These are phyloP conservation scores for Chrysoporthe austroafricana DNA, from an alignment of 2,329 filamentous ascomycete genomes.

Conservation along the genomic window DNA sequence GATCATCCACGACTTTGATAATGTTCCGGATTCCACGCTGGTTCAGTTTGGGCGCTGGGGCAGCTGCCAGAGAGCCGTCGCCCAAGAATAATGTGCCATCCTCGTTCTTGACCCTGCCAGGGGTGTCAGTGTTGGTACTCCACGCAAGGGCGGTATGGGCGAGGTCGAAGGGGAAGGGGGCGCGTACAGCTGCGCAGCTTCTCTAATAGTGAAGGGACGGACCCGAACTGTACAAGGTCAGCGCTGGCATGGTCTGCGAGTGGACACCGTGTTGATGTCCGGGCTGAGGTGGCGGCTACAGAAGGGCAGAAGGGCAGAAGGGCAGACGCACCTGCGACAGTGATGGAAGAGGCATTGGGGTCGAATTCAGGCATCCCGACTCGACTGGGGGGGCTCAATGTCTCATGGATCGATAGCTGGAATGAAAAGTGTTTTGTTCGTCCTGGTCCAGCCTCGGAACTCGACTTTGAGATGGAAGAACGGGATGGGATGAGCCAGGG, in stretches of 20 bases:
- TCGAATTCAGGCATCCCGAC: conserved; percentile 41
- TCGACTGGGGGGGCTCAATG: conserved; percentile 14
- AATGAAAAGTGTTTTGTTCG: conserved; percentile 7
- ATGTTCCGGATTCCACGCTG: conserved; percentile 87
- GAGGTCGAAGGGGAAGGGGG: neutral
- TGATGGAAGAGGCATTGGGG: conserved; percentile 61
- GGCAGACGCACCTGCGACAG: conserved; percentile 54
- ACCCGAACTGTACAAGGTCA: conserved; percentile 61
- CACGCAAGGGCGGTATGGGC: neutral
- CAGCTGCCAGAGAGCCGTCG: conserved; percentile 90
- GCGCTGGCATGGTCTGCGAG: conserved; percentile 23
- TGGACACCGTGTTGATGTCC: neutral
- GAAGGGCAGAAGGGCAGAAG: neutral
- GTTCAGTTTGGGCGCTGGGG: conserved; percentile 80
- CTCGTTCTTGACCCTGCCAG: conserved; percentile 65
- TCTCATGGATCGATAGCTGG: conserved; percentile 21
- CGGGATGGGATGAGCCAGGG: conserved; percentile 6
- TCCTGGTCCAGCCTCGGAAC: neutral
- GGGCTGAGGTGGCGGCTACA: neutral
- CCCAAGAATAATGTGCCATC: conserved; percentile 93
- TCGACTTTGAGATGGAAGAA: conserved; percentile 7
- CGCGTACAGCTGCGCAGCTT: conserved; percentile 84
- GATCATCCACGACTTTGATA: conserved; percentile 95
- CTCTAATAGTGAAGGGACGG: conserved; percentile 79
- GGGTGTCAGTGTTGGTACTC: conserved; percentile 13